Evolutionary conservation across 2,329 filamentous ascomycete genomes (phyloP).

Genomic region (Pseudogymnoascus sp.): DNA sequence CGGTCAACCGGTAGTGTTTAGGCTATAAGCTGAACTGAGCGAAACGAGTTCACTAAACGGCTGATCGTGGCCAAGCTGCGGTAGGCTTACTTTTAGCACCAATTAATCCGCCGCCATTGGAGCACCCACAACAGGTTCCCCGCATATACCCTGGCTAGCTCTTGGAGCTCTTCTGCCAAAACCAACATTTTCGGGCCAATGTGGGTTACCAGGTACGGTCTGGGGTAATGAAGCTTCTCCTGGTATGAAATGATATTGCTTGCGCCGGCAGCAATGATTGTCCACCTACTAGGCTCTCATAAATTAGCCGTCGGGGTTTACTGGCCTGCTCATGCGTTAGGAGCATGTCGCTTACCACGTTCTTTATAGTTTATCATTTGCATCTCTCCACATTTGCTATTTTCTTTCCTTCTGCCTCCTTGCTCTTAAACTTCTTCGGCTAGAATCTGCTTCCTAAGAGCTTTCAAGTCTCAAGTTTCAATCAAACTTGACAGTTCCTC

Average conservation of each 20-base stretch:
- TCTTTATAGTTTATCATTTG: not conserved
- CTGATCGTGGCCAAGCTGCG: not conserved
- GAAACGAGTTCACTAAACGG: not conserved
- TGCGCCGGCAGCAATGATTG: not conserved
- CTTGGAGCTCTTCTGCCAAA: conserved; percentile 1
- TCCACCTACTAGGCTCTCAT: not conserved
- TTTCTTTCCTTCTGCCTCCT: not conserved
- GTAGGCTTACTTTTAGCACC: not conserved
- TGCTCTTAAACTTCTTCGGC: not conserved
- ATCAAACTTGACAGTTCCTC: not conserved
- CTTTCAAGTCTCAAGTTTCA: not conserved
- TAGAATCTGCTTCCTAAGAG: not conserved
- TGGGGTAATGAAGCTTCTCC: conserved; percentile 1
- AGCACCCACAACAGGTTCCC: not conserved
- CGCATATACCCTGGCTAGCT: not conserved
- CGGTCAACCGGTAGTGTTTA: not conserved
- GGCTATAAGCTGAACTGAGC: not conserved
- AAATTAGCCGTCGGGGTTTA: not conserved
- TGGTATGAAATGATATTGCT: not conserved
- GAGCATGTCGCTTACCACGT: not conserved
- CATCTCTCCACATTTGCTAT: not conserved
- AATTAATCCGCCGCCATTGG: not conserved
- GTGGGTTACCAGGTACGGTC: not conserved
- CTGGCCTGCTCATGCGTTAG: not conserved
- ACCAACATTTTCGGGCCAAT: not conserved